These are phyloP conservation scores for Austropuccinia psidii DNA, from an alignment of 1,284 basidiomycete genomes.

Conservation along the genomic window DNA sequence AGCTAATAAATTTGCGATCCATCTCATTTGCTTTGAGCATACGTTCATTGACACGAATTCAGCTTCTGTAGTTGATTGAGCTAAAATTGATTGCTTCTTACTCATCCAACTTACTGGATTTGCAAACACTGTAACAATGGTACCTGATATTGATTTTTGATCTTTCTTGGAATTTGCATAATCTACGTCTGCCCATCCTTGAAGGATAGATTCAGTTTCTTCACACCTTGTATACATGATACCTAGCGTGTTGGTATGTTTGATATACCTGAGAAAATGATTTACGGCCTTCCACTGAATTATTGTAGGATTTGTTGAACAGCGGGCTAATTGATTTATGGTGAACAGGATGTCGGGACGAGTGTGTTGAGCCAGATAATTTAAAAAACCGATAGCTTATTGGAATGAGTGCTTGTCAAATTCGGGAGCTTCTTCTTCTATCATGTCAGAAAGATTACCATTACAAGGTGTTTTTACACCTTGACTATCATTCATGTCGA, in stretches of 20 bases:
- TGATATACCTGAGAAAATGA: no score
- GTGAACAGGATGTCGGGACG: no score
- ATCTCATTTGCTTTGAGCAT: constrained; percentile 2
- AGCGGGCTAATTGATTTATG: no score
- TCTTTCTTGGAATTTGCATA: neutral
- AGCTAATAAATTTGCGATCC: neutral
- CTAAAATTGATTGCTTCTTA: neutral
- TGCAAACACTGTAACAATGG: neutral
- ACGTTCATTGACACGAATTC: neutral
- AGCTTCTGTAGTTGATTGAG: neutral
- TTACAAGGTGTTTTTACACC: neutral
- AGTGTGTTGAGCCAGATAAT: neutral
- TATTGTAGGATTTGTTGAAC: no score
- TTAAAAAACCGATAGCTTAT: neutral
- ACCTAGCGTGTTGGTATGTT: no score
- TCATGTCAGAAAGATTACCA: no score
- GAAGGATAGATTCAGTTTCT: no score
- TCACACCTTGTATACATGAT: no score
- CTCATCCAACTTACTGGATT: constrained; percentile 1
- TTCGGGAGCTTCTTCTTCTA: neutral
- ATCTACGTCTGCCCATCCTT: constrained; percentile 19
- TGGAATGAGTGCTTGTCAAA: neutral
- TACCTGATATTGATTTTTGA: neutral
- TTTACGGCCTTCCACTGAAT: no score
- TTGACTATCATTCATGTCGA: neutral